Evolutionary conservation across 441 rosid genomes (phyloP).

Genomic region (Bruguiera hainesii): DNA sequence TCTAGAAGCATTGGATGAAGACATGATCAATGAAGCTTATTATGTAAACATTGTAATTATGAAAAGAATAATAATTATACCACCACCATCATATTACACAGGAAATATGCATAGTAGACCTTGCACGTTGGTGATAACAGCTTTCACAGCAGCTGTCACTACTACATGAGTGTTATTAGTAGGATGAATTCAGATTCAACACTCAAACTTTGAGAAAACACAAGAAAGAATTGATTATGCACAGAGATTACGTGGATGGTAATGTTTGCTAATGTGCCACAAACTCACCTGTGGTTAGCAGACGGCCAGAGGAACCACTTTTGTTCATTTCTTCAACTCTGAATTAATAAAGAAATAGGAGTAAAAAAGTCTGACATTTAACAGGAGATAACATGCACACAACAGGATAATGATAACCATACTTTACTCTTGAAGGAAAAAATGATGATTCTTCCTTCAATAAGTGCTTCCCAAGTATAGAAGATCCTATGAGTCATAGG

Average conservation of each 20-base stretch:
- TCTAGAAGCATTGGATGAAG: background rate
- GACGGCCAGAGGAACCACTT: constrained; percentile 50
- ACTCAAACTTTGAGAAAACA: constrained; percentile 29
- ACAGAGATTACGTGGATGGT: constrained; percentile 3
- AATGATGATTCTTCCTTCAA: constrained; percentile 77
- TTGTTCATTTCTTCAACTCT: constrained; percentile 78
- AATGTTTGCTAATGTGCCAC: constrained; percentile 8
- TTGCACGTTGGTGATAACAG: constrained; percentile 38
- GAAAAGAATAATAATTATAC: background rate
- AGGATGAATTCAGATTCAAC: constrained; percentile 37
- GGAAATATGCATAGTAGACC: constrained; percentile 27
- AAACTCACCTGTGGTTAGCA: constrained; percentile 39
- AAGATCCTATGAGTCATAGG: constrained; percentile 31
- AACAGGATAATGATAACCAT: constrained; percentile 29
- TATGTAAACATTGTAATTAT: background rate
- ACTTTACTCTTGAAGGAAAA: constrained; percentile 92
- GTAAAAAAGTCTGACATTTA: constrained; percentile 15
- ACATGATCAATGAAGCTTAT: background rate
- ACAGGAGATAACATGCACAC: constrained; percentile 10
- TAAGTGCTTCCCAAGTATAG: constrained; percentile 51
- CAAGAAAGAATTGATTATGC: constrained; percentile 9
- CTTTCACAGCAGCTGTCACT: constrained; percentile 34
- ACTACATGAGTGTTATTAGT: constrained; percentile 20
- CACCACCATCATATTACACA: constrained; percentile 4
- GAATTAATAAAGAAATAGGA: constrained; percentile 26